These are phyloP conservation scores for Chlorella sp. DNA, from an alignment of 139 green algal species.

Conservation along the genomic window DNA sequence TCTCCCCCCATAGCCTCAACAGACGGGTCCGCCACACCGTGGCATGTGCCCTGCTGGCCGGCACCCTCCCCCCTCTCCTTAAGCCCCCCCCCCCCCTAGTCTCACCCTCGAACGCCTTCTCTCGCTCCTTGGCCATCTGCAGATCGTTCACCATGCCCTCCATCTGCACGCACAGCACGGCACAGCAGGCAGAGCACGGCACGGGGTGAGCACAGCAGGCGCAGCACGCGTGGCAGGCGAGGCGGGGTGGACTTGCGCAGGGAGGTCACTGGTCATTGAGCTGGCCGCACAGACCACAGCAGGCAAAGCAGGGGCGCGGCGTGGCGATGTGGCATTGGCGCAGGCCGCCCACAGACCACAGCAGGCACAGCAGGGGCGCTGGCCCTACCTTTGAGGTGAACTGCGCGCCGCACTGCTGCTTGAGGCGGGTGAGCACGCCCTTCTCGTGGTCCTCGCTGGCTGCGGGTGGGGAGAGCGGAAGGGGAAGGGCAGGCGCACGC, in stretches of 20 bases:
- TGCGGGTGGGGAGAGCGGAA: not conserved
- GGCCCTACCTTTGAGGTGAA: constrained; percentile 89
- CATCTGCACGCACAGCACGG: constrained; percentile 58
- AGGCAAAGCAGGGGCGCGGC: not conserved
- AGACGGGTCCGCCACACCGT: constrained; percentile 58
- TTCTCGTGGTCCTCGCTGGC: constrained; percentile 96
- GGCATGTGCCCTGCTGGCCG: no score
- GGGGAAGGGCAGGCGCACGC: not conserved
- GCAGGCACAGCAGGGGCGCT: not conserved
- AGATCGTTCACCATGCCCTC: constrained; percentile 98
- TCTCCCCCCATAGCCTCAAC: no score
- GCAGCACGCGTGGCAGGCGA: no score
- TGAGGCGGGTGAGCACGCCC: constrained; percentile 93
- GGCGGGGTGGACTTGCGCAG: no score
- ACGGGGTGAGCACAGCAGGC: not conserved
- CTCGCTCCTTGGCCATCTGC: constrained; percentile 88
- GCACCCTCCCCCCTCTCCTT: no score
- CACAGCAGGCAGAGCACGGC: no score
- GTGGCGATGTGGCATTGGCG: no score
- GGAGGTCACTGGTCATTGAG: no score
- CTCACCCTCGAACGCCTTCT: constrained; percentile 80
- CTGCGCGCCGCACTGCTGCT: constrained; percentile 97
- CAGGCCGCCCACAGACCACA: no score
- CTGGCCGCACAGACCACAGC: no score
- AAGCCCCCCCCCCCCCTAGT: not conserved